These are phyloP conservation scores for Colletotrichum abscissum DNA, from an alignment of 2,329 filamentous ascomycete genomes.

Conservation along the genomic window DNA sequence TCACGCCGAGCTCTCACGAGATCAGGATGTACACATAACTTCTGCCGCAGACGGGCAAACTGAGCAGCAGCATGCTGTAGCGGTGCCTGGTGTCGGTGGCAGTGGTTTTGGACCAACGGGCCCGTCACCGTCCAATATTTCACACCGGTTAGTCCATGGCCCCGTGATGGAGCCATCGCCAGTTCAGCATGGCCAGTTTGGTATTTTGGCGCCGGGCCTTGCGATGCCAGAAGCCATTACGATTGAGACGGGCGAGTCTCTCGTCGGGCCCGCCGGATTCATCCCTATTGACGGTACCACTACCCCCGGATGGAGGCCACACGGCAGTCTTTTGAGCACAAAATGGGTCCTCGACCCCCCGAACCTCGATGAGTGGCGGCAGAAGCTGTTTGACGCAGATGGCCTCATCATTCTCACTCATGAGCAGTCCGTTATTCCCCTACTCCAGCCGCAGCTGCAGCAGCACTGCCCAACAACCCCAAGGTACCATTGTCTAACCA, in stretches of 20 bases:
- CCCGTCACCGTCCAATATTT: not conserved
- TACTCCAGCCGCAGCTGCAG: not conserved
- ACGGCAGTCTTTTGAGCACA: slow-evolving; percentile 62
- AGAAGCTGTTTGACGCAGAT: slow-evolving; percentile 80
- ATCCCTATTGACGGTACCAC: slow-evolving; percentile 30
- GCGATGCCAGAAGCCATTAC: slow-evolving; percentile 43
- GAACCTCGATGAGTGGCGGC: slow-evolving; percentile 75
- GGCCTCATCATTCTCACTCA: slow-evolving; percentile 78
- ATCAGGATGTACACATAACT: not conserved
- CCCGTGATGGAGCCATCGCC: not conserved
- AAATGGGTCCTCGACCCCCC: slow-evolving; percentile 75
- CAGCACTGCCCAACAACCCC: too few species aligned
- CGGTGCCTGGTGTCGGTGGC: not conserved
- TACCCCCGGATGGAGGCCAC: slow-evolving; percentile 45
- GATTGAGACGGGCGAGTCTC: slow-evolving; percentile 50
- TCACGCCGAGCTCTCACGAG: slow-evolving; percentile 2
- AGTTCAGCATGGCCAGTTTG: slow-evolving; percentile 55
- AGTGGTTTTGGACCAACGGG: not conserved
- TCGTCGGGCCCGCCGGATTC: slow-evolving; percentile 43
- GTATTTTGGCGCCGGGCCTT: slow-evolving; percentile 54
- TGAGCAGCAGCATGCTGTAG: slow-evolving; percentile 11
- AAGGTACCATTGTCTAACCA: slow-evolving; percentile 19
- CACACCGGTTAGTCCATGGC: not conserved
- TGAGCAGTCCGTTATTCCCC: slow-evolving; percentile 68
- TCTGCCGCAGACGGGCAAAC: slow-evolving; percentile 9